Conservation (phyloP, 139 green algal species). For the Parachlorella kessleri region DNA sequence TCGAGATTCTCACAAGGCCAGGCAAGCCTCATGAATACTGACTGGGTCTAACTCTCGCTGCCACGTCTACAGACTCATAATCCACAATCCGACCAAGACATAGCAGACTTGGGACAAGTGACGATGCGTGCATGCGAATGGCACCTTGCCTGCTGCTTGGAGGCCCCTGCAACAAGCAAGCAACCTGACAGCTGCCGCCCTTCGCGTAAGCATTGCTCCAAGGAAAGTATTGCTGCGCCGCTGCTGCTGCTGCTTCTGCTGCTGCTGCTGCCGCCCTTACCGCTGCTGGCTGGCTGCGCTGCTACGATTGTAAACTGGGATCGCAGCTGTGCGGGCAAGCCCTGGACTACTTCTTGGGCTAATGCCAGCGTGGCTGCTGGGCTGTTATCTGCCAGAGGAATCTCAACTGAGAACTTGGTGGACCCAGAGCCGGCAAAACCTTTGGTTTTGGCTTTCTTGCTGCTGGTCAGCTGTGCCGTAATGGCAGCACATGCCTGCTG, state of each 20-base stretch:
- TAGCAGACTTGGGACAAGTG: neutral
- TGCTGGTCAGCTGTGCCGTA: neutral
- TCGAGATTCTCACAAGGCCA: neutral
- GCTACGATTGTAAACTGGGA: constrained; percentile 24
- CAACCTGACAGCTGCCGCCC: constrained; percentile 5
- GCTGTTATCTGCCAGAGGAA: constrained; percentile 26
- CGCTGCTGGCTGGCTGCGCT: neutral
- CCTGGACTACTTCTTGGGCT: constrained; percentile 25
- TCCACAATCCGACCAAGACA: neutral
- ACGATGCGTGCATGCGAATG: neutral
- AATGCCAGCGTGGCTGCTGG: constrained; percentile 12
- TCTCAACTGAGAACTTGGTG: constrained; percentile 25
- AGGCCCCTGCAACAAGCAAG: constrained; percentile 22
- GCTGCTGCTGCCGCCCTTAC: neutral
- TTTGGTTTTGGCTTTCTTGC: constrained; percentile 15
- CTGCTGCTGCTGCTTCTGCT: constrained; percentile 3
- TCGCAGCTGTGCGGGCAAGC: constrained; percentile 4
- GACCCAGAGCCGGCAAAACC: constrained; percentile 15
- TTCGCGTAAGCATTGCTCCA: constrained; percentile 5
- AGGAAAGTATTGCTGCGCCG: neutral
- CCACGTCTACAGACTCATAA: neutral
- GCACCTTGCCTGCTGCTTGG: neutral
- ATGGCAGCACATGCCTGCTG: constrained; percentile 25
- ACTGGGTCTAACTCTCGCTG: too few relatives aligned
- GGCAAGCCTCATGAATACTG: neutral